phyloP scores from a whole-genome alignment of 2,329 filamentous ascomycete species.

The Pyrenophora seminiperda region DNA sequence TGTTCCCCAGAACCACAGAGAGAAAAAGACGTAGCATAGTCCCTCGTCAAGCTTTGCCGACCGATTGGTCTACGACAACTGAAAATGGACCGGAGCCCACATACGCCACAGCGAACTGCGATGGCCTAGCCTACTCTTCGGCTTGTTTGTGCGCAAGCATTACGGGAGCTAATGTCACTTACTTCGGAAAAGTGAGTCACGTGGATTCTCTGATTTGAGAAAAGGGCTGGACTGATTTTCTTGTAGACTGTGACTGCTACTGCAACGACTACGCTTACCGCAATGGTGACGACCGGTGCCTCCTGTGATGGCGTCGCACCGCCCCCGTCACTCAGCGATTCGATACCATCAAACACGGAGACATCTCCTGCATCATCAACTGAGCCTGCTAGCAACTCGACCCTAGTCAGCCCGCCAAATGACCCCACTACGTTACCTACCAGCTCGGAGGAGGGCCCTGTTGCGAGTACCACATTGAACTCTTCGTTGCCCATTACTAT shows the following conservation, averaged over 20 bases:
- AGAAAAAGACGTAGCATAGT: constrained; percentile 1
- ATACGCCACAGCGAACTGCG: constrained; percentile 29
- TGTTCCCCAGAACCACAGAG: background rate
- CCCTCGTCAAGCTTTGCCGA: constrained; percentile 16
- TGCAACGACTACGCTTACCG: constrained; percentile 16
- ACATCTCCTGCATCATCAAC: background rate
- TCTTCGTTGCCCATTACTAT: background rate
- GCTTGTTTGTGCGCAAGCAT: constrained; percentile 36
- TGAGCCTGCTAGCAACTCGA: background rate
- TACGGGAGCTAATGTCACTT: constrained; percentile 18
- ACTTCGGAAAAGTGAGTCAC: constrained; percentile 28
- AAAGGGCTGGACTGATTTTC: constrained; percentile 5
- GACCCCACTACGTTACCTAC: background rate
- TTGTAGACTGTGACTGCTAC: constrained; percentile 22
- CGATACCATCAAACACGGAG: background rate
- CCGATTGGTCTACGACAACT: constrained; percentile 18
- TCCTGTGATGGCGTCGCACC: constrained; percentile 7
- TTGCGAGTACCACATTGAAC: background rate
- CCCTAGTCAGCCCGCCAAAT: background rate
- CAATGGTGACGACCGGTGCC: constrained; percentile 14
- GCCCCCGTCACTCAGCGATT: background rate
- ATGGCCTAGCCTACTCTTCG: constrained; percentile 26
- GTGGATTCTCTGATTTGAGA: too few relatives aligned
- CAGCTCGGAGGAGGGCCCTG: background rate
- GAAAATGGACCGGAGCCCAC: constrained; percentile 29